Conservation (phyloP, 495 filamentous ascomycete species). For the Lasiosphaeria miniovina region DNA sequence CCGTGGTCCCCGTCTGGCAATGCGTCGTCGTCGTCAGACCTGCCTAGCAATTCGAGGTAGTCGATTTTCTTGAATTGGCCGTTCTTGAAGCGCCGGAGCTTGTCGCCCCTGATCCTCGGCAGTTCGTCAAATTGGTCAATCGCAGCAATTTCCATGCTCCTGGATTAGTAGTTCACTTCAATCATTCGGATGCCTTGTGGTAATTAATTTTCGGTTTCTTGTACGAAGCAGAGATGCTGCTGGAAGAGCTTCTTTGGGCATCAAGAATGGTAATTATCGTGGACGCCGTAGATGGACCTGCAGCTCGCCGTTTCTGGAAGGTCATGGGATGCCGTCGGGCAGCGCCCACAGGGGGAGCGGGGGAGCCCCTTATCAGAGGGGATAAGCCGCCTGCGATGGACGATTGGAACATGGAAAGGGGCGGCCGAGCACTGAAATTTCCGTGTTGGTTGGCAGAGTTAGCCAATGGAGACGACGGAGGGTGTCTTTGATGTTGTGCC, state of each 20-base stretch:
- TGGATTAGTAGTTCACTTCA: neutral
- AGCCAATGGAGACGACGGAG: too few relatives aligned
- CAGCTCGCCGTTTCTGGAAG: slow-evolving; percentile 2
- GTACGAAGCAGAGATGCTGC: slow-evolving; percentile 1
- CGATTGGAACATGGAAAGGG: neutral
- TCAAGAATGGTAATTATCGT: slow-evolving; percentile 2
- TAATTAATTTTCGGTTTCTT: neutral
- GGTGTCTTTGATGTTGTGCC: neutral
- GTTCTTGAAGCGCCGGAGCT: slow-evolving; percentile 2
- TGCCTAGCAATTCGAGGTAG: neutral
- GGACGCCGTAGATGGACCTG: neutral
- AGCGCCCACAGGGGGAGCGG: neutral
- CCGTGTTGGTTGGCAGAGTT: neutral
- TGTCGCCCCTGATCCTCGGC: neutral
- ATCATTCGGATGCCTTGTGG: neutral
- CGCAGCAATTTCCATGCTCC: neutral
- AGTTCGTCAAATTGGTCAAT: slow-evolving; percentile 2
- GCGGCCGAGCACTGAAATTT: neutral
- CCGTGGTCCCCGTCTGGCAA: neutral
- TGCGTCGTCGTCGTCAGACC: neutral
- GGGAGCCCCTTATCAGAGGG: neutral
- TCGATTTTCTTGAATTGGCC: neutral
- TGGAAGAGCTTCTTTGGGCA: neutral
- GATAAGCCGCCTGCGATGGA: neutral
- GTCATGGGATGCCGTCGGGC: slow-evolving; percentile 2